Conservation (phyloP, 306 rosid genomes). For the Trifolium pratense region DNA sequence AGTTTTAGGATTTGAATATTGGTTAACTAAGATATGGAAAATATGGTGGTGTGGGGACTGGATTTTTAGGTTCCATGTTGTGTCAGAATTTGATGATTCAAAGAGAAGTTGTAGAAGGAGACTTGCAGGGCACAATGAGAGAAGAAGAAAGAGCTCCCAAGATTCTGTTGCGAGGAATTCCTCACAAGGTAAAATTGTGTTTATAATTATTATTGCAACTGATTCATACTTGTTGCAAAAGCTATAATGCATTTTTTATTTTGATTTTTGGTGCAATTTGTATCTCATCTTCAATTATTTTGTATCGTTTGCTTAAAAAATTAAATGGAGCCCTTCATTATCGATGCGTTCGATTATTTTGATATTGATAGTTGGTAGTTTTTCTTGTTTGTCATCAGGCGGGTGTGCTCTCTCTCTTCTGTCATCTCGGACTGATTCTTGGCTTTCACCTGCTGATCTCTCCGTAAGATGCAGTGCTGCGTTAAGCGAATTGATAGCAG, state of each 20-base stretch:
- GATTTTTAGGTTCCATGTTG: conserved; percentile 75
- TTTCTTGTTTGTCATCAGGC: conserved; percentile 48
- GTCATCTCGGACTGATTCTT: conserved; percentile 72
- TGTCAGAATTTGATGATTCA: conserved; percentile 87
- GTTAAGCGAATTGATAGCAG: conserved; percentile 78
- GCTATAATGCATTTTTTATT: not conserved
- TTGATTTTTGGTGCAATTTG: not conserved
- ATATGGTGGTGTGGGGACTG: conserved; percentile 1
- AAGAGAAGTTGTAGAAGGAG: conserved; percentile 95
- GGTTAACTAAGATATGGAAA: conserved; percentile 4
- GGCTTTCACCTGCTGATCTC: conserved; percentile 68
- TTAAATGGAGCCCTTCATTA: too few species aligned
- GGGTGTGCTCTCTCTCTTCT: conserved; percentile 99
- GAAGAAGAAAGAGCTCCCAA: conserved; percentile 89
- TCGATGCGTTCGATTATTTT: not conserved
- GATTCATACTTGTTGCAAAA: not conserved
- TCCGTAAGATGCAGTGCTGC: conserved; percentile 88
- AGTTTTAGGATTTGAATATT: not conserved
- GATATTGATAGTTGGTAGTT: conserved; percentile 38
- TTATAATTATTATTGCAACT: not conserved
- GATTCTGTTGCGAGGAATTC: conserved; percentile 67
- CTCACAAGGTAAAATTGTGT: conserved; percentile 52
- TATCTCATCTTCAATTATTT: too few species aligned
- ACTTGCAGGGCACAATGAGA: conserved; percentile 94
- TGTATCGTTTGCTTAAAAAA: too few species aligned